These are phyloP conservation scores for Bathelium albidoporum DNA, from an alignment of 495 filamentous ascomycete species.

Conservation along the genomic window DNA sequence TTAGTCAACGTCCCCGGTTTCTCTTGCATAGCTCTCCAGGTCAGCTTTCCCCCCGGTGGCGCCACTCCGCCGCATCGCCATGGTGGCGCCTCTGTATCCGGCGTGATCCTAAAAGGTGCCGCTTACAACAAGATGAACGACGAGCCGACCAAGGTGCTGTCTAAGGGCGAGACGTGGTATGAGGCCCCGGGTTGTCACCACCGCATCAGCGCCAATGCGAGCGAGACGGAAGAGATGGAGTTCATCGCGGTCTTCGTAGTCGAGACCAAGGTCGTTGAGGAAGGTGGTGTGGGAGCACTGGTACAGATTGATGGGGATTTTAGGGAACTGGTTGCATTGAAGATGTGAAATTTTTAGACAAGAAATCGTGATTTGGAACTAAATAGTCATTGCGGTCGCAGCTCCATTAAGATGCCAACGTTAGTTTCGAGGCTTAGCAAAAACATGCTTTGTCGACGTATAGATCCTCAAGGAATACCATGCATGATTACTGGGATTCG, in stretches of 20 bases:
- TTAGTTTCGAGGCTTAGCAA: too few species aligned
- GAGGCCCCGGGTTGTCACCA: constrained; percentile 40
- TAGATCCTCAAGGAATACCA: too few species aligned
- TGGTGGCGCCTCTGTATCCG: constrained; percentile 29
- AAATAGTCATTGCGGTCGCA: too few species aligned
- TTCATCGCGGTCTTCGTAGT: constrained; percentile 28
- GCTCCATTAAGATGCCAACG: too few species aligned
- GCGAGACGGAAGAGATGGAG: constrained; percentile 26
- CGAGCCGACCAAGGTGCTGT: constrained; percentile 22
- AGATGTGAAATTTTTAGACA: too few species aligned
- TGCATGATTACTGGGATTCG: too few species aligned
- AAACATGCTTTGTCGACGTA: too few species aligned
- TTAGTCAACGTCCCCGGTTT: constrained; percentile 31
- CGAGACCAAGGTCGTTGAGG: constrained; percentile 28
- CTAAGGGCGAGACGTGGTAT: constrained; percentile 29
- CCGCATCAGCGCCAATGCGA: constrained; percentile 33
- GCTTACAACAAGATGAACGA: constrained; percentile 38
- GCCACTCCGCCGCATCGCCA: constrained; percentile 36
- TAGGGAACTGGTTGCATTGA: constrained; percentile 3
- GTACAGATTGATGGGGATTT: constrained; percentile 30
- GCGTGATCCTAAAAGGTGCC: constrained; percentile 26
- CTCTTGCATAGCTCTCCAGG: constrained; percentile 25
- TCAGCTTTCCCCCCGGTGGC: constrained; percentile 31
- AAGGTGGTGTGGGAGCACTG: constrained; percentile 23
- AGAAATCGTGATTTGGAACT: too few species aligned